Conservation (phyloP, 345 rosid species). For the Eucalyptus grandis region DNA sequence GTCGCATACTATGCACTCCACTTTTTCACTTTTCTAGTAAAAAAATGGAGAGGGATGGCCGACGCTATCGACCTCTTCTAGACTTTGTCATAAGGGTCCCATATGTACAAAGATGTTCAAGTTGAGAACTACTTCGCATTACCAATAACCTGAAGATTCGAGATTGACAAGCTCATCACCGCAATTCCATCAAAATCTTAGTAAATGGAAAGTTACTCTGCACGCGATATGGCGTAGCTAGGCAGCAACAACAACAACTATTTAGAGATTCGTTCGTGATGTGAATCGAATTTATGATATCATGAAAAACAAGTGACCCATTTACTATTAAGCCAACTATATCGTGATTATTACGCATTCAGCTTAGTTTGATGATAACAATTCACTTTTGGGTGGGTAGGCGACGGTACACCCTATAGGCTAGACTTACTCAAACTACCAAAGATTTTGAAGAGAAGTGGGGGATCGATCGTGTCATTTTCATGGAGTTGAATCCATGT, state of each 20-base stretch:
- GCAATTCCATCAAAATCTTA: not conserved
- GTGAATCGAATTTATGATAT: not conserved
- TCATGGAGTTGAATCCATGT: not conserved
- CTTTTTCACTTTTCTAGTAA: not conserved
- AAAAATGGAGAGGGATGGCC: not conserved
- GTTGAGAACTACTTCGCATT: not conserved
- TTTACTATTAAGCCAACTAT: not conserved
- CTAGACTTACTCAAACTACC: not conserved
- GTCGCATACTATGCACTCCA: not conserved
- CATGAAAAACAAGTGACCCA: not conserved
- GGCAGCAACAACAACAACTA: not conserved
- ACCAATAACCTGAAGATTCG: fast-evolving
- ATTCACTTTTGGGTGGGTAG: not conserved
- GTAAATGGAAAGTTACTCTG: not conserved
- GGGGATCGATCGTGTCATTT: not conserved
- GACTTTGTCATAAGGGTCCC: not conserved
- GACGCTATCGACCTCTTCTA: not conserved
- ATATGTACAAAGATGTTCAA: not conserved
- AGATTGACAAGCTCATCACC: not conserved
- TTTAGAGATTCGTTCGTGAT: not conserved
- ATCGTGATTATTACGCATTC: not conserved
- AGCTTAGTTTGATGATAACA: not conserved
- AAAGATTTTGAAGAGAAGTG: not conserved
- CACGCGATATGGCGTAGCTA: not conserved
- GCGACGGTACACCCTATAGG: not conserved